These are phyloP conservation scores for Gelatoporia subvermispora DNA, from an alignment of 768 basidiomycete species.

Conservation along the genomic window DNA sequence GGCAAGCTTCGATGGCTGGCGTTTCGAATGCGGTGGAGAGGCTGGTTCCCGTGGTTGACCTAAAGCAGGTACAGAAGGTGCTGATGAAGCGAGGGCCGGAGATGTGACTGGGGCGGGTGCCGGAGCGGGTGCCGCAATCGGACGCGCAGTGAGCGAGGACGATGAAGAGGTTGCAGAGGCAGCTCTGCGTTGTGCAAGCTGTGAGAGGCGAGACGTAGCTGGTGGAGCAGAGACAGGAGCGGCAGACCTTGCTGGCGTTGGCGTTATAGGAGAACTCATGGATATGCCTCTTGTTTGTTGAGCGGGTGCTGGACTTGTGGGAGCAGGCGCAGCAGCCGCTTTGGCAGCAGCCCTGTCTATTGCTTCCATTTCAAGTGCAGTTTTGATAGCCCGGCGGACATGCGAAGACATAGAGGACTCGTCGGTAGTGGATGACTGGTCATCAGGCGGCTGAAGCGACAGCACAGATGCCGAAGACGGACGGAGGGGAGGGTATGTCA, in stretches of 20 bases:
- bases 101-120: no score
- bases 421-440: constrained; percentile 19
- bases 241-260: constrained; percentile 2
- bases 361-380: constrained; percentile 61
- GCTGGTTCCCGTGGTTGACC: no score
- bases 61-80: no score
- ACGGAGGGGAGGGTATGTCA: constrained; percentile 67
- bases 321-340: neutral
- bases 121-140: no score
- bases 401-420: constrained; percentile 53
- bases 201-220: neutral
- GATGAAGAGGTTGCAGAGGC: neutral
- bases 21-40: constrained; percentile 2
- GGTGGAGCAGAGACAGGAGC: neutral
- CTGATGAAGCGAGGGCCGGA: no score
- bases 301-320: no score
- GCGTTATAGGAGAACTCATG: constrained; percentile 2
- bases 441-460: constrained; percentile 13
- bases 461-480: constrained; percentile 56
- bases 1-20: constrained; percentile 63
- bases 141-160: no score
- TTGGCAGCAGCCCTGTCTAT: constrained; percentile 29
- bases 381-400: constrained; percentile 60
- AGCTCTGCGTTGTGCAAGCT: neutral
- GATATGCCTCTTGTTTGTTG: no score